phyloP scores from a whole-genome alignment of 2,329 filamentous ascomycete genomes.

The Juglanconis juglandina region DNA sequence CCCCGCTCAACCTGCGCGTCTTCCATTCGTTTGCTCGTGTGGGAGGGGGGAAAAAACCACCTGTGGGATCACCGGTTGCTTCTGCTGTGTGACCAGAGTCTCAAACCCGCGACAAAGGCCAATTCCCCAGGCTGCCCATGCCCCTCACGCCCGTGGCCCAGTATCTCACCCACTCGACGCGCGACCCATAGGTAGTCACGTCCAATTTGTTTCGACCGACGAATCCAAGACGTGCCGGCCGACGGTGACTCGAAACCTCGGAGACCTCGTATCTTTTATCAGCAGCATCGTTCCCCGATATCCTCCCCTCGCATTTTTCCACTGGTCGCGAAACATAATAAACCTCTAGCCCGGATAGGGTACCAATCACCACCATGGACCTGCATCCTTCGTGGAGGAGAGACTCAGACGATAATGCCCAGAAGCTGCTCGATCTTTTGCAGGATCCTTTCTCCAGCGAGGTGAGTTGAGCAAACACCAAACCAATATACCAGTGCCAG shows the following conservation, averaged over 20 bases:
- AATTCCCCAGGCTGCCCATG: not conserved
- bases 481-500: no score
- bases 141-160: not conserved
- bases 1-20: not conserved
- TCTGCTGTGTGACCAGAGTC: not conserved
- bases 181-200: no score
- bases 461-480: constrained; percentile 30
- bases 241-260: not conserved
- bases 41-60: not conserved
- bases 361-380: constrained; percentile 9
- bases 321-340: not conserved
- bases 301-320: not conserved
- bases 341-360: constrained; percentile 6
- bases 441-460: constrained; percentile 48
- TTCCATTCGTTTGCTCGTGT: not conserved
- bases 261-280: not conserved
- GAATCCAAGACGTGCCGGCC: no score
- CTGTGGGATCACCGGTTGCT: not conserved
- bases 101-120: not conserved
- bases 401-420: constrained; percentile 28
- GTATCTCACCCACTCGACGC: no score
- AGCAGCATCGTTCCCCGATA: not conserved
- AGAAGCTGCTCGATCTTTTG: constrained; percentile 46
- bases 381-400: constrained; percentile 14
- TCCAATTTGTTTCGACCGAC: no score